Percentiles rank a stretch among this genome's conserved stretches.
Conservation (phyloP, 805 yeast species). For the Myxozyma udenii region DNA sequence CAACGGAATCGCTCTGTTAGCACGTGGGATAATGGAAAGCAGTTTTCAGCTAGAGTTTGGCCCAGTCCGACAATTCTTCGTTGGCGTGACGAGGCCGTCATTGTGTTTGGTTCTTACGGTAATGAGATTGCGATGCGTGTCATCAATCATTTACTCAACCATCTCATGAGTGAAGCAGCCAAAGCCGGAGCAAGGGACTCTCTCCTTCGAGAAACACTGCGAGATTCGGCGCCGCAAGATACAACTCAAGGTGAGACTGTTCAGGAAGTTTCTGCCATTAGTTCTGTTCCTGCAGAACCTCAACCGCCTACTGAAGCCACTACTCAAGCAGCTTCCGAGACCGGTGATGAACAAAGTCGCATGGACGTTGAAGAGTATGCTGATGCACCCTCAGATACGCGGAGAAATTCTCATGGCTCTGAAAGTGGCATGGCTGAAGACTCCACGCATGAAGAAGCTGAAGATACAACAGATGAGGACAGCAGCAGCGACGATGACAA, state of each 20-base stretch:
- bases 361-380: too few species aligned
- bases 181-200: not conserved
- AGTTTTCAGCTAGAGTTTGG: too few species aligned
- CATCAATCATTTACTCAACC: conserved; percentile 31
- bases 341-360: not conserved
- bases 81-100: conserved; percentile 59
- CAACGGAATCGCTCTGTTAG: too few species aligned
- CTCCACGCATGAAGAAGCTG: too few species aligned
- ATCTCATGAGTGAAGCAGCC: conserved; percentile 10
- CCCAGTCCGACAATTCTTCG: conserved; percentile 55
- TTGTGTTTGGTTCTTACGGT: conserved; percentile 49
- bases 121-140: conserved; percentile 37
- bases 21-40: too few species aligned
- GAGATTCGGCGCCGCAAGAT: not conserved
- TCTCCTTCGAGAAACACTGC: not conserved
- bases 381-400: too few species aligned
- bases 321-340: not conserved
- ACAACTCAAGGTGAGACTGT: not conserved
- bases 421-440: too few species aligned
- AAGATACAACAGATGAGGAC: not conserved
- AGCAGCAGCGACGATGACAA: not conserved
- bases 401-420: too few species aligned
- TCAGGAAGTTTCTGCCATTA: not conserved
- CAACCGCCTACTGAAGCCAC: not conserved
- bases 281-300: not conserved